Base-by-base conservation (phyloP, 176 grass and related monocot species). In the Puccinellia tenuiflora region DNA sequence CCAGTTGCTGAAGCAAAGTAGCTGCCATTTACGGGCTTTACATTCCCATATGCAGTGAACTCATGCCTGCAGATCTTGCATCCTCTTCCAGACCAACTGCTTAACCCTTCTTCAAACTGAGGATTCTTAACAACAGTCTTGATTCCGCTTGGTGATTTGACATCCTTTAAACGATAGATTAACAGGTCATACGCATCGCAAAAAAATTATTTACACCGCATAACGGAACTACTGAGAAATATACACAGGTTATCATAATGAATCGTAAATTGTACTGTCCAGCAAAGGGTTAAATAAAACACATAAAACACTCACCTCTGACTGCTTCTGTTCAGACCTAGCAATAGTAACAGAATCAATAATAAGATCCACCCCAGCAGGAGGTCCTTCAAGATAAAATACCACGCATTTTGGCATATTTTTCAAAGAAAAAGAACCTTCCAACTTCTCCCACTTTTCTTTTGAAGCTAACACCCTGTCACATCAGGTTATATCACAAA, bases 71-170 rank as follows among this genome's bases (percentile, higher is more conserved):
- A 37, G 77, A 98, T 93, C 80, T 90, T 92, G 84, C 96, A 98
- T 91, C 91, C 96, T 93, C 96, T 93, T 88, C 96, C 96, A 83
- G 91, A 93, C 96, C 96, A 98, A 91, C 86, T 60, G 78, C 82
- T 85, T 85, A 98, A 85, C 12, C 89, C 96, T 40, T 93, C 60
- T 55, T 93, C 91, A 51, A 98, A 98, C 70, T 88, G 87, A 88
- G 96, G 85, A 85, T 98, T 98, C 56, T 75, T 79, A 30, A 90
- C 83, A 39, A 98, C 79, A 39, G 84, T 90, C 57, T 83, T 34
- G 18, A 61, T 55, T 74, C 53, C 33, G 81, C 72, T 92, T 56
- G 54, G 30, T 76, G 48, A 29, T 12, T 83, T 88, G 56, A 68
- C 62, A 77, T 93, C 88, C 88, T 93, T 86, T 21, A 67, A 91